Evolutionary conservation across 148 eudicot genomes (phyloP).

Genomic region (Dianthus caryophyllus): DNA sequence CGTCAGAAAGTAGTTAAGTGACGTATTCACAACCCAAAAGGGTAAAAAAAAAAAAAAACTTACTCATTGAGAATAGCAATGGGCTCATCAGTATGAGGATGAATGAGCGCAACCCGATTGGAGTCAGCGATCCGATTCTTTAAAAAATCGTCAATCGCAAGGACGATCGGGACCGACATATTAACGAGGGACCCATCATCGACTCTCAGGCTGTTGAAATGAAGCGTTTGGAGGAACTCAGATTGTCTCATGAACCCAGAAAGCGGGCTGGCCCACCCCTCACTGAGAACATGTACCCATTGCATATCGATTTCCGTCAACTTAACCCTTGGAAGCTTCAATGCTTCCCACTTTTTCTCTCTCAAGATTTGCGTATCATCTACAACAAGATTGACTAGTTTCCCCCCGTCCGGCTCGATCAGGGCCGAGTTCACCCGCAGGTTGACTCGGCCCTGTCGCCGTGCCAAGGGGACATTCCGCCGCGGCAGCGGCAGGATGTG

Average conservation of each 20-base stretch:
- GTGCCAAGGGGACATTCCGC: constrained; percentile 3
- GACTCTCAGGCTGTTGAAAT: constrained; percentile 83
- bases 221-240: constrained; percentile 99
- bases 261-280: constrained; percentile 97
- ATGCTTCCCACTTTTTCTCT: constrained; percentile 30
- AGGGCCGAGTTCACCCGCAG: constrained; percentile 35
- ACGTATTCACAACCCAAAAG: no score
- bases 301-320: constrained; percentile 56
- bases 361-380: constrained; percentile 29
- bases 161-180: constrained; percentile 96
- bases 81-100: constrained; percentile 31
- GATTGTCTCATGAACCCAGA: constrained; percentile 83
- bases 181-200: constrained; percentile 61
- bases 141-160: constrained; percentile 55
- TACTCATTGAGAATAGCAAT: constrained; percentile 75
- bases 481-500: constrained; percentile 15
- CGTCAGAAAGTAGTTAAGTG: no score
- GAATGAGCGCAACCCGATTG: constrained; percentile 53
- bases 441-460: neutral
- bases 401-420: constrained; percentile 85
- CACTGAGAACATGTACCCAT: constrained; percentile 93
- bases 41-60: constrained; percentile 13
- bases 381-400: constrained; percentile 49
- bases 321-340: constrained; percentile 39
- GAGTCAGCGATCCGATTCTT: constrained; percentile 50